Percentiles rank a stretch among this genome's conserved stretches.
Conservation (phyloP, 1,284 basidiomycete species). For the Trametes hirsuta region DNA sequence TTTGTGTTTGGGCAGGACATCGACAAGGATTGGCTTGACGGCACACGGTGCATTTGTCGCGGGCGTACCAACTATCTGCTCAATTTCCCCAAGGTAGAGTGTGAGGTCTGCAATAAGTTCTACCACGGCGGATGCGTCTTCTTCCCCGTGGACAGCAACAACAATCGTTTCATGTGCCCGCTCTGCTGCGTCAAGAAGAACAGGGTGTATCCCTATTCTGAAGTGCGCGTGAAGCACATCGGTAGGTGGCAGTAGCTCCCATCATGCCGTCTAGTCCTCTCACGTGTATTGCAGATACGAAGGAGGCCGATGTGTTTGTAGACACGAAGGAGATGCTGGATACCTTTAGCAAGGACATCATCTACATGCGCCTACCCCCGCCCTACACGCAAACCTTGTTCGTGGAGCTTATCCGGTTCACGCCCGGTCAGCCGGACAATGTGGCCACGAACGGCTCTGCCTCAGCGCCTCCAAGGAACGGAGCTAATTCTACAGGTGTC, state of each 20-base stretch:
- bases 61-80: constrained; percentile 64
- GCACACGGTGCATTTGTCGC: constrained; percentile 79
- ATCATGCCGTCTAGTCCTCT: neutral
- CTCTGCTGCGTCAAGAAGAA: constrained; percentile 76
- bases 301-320: constrained; percentile 59
- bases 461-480: constrained; percentile 1
- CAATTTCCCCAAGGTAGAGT: constrained; percentile 64
- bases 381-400: constrained; percentile 71
- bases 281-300: constrained; percentile 40
- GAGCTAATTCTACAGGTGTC: constrained; percentile 9
- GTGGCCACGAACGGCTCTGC: constrained; percentile 23
- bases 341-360: constrained; percentile 68
- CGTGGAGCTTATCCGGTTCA: constrained; percentile 72
- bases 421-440: constrained; percentile 50
- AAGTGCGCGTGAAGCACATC: constrained; percentile 68
- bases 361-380: constrained; percentile 65
- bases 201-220: constrained; percentile 67
- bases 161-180: constrained; percentile 62
- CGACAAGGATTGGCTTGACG: constrained; percentile 72
- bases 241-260: constrained; percentile 46
- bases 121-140: constrained; percentile 82
- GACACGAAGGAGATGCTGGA: constrained; percentile 75
- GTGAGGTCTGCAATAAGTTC: constrained; percentile 61
- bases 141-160: constrained; percentile 50
- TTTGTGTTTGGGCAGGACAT: constrained; percentile 78